These are phyloP conservation scores for Candida sp. DNA, from an alignment of 1,139 yeast genomes.

Conservation along the genomic window DNA sequence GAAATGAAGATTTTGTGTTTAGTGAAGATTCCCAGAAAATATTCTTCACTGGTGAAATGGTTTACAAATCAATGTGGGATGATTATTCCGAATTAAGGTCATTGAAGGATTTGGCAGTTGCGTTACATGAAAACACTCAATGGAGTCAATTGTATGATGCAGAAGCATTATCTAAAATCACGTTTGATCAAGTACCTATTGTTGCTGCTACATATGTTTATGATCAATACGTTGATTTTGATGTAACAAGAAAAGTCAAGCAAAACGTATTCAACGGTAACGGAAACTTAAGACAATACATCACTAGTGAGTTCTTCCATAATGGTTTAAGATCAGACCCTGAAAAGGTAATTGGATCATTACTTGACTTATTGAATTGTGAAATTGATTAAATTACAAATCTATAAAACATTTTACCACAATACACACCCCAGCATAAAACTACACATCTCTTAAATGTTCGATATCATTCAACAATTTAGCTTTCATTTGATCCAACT, in stretches of 20 bases:
- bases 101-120: conserved; percentile 37
- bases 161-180: conserved; percentile 20
- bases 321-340: conserved; percentile 47
- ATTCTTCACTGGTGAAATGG: conserved; percentile 61
- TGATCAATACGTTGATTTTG: conserved; percentile 56
- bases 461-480: conserved; percentile 12
- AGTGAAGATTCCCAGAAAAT: conserved; percentile 13
- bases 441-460: conserved; percentile 5
- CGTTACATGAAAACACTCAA: conserved; percentile 32
- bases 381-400: conserved; percentile 36
- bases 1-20: conserved; percentile 23
- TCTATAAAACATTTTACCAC: background rate
- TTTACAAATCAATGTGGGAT: conserved; percentile 46
- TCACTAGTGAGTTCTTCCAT: conserved; percentile 52
- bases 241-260: conserved; percentile 32
- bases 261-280: conserved; percentile 22
- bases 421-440: too few relatives aligned
- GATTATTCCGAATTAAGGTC: conserved; percentile 43
- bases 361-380: conserved; percentile 37
- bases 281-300: conserved; percentile 37
- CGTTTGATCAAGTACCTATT: conserved; percentile 42
- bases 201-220: conserved; percentile 48
- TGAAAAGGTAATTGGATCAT: conserved; percentile 33
- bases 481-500: conserved; percentile 12
- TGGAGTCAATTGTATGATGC: conserved; percentile 46